phyloP scores from a whole-genome alignment of 1,139 yeast genomes.

The Blastobotrys apis region DNA sequence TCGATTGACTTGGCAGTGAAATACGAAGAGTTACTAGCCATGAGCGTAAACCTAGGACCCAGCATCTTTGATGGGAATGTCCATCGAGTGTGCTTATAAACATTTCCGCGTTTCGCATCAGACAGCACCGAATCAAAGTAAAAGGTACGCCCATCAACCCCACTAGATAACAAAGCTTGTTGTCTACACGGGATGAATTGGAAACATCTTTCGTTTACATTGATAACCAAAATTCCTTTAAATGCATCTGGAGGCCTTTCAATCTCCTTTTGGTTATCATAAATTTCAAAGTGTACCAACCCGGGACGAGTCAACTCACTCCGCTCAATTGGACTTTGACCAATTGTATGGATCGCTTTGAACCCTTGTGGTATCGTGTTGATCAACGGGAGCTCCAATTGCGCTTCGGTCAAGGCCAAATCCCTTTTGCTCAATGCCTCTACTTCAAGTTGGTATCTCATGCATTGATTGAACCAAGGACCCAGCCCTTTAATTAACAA shows the following conservation, averaged over 20 bases:
- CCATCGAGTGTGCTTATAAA: constrained; percentile 6
- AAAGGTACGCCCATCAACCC: not conserved
- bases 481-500: not conserved
- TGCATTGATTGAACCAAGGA: constrained; percentile 9
- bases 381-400: not conserved
- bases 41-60: not conserved
- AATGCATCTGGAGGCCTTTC: constrained; percentile 5
- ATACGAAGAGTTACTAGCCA: not conserved
- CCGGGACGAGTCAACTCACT: constrained; percentile 4
- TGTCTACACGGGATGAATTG: constrained; percentile 6
- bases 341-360: not conserved
- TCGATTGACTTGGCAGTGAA: constrained; percentile 1
- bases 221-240: constrained; percentile 3
- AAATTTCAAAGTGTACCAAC: not conserved
- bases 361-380: constrained; percentile 4
- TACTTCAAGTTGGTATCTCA: not conserved
- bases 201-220: not conserved
- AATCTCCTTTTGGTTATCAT: not conserved
- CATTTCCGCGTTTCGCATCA: not conserved
- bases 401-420: not conserved
- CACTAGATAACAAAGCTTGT: not conserved
- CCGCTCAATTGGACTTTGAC: constrained; percentile 8
- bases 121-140: constrained; percentile 7
- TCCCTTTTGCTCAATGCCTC: not conserved
- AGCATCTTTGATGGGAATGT: constrained; percentile 2